Evolutionary conservation across 2,329 filamentous ascomycete species (phyloP).

Genomic region (Madurella mycetomatis): DNA sequence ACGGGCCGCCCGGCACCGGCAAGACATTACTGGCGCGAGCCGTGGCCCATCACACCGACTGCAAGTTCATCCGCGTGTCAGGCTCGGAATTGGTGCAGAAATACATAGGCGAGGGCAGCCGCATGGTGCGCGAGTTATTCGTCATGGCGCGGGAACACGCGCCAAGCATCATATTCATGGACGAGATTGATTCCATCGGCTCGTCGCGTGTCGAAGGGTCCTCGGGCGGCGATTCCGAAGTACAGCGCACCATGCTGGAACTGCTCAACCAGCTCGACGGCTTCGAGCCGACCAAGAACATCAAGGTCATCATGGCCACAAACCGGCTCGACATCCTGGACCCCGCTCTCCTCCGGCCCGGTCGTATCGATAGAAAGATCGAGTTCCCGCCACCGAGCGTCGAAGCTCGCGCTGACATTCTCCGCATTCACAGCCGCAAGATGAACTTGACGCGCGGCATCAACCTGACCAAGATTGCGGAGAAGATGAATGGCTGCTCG

Average conservation of each 20-base stretch:
- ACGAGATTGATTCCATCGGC: constrained; percentile 98
- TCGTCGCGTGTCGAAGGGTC: constrained; percentile 95
- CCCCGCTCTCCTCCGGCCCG: constrained; percentile 89
- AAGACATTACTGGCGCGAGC: constrained; percentile 94
- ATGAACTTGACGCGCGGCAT: constrained; percentile 99
- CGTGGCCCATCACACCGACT: constrained; percentile 96
- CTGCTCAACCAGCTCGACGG: constrained; percentile 97
- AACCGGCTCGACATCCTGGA: constrained; percentile 97
- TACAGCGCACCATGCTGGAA: constrained; percentile 98
- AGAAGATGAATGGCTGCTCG: constrained; percentile 99
- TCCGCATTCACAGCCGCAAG: constrained; percentile 93
- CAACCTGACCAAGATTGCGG: constrained; percentile 95
- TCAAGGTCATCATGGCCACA: constrained; percentile 99
- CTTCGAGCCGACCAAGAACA: constrained; percentile 99
- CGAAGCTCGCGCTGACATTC: constrained; percentile 93
- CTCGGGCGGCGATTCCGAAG: constrained; percentile 92
- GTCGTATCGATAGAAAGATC: constrained; percentile 97
- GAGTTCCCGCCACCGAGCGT: constrained; percentile 97
- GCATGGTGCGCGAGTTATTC: constrained; percentile 98
- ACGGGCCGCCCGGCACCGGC: constrained; percentile 93
- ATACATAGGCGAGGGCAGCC: constrained; percentile 96
- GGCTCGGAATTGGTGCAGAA: constrained; percentile 97
- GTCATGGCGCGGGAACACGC: constrained; percentile 98
- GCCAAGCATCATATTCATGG: constrained; percentile 99
- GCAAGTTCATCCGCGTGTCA: constrained; percentile 97